These are phyloP conservation scores for Bertia moriformis DNA, from an alignment of 2,329 filamentous ascomycete species.

Conservation along the genomic window DNA sequence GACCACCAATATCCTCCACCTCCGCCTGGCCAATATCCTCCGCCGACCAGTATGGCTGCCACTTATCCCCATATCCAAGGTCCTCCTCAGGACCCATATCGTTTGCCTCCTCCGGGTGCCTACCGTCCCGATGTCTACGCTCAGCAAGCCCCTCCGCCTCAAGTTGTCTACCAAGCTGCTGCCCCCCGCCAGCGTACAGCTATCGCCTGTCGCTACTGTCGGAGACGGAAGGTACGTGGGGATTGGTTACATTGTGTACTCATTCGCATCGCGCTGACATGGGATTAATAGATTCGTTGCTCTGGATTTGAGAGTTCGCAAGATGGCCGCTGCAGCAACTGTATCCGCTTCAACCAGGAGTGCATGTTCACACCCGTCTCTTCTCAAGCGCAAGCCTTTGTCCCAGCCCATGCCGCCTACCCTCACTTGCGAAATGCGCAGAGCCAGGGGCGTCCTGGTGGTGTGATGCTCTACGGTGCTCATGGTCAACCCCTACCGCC, in stretches of 20 bases:
- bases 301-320: conserved; percentile 61
- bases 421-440: conserved; percentile 29
- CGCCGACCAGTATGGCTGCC: conserved; percentile 21
- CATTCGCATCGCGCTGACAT: neutral
- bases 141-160: conserved; percentile 16
- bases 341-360: conserved; percentile 59
- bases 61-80: conserved; percentile 21
- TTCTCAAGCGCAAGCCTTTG: conserved; percentile 60
- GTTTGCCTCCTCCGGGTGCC: conserved; percentile 21
- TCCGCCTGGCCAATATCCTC: conserved; percentile 4
- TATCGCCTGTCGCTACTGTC: conserved; percentile 33
- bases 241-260: conserved; percentile 1
- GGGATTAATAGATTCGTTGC: conserved; percentile 48
- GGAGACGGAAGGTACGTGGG: conserved; percentile 29
- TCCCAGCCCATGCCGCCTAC: conserved; percentile 56
- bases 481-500: conserved; percentile 20
- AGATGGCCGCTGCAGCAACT: conserved; percentile 61
- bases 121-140: conserved; percentile 22
- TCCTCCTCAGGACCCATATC: conserved; percentile 19
- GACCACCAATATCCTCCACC: neutral
- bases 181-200: conserved; percentile 32
- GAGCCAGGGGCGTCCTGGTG: conserved; percentile 14
- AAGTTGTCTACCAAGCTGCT: conserved; percentile 24
- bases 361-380: conserved; percentile 67
- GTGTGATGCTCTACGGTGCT: conserved; percentile 18